Conservation (phyloP, 1,284 basidiomycete species). For the Neolentinus lepideus region DNA sequence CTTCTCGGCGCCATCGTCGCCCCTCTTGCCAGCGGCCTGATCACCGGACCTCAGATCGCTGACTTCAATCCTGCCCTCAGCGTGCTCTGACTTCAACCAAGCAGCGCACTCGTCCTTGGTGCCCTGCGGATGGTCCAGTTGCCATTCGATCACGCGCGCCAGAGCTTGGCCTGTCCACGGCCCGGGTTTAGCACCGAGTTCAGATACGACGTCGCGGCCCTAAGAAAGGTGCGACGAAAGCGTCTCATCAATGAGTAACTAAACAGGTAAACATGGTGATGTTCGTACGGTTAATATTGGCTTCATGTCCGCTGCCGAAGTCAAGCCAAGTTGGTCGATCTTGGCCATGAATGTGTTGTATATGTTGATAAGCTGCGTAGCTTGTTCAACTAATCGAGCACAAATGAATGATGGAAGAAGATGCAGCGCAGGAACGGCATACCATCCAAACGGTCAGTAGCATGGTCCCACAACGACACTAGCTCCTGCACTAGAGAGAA, state of each 20-base stretch:
- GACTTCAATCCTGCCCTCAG: constrained; percentile 30
- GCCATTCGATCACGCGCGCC: constrained; percentile 72
- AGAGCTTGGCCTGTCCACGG: constrained; percentile 63
- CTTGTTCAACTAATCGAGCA: constrained; percentile 39
- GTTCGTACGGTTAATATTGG: constrained; percentile 66
- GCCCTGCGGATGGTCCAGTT: constrained; percentile 65
- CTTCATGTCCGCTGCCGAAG: constrained; percentile 54
- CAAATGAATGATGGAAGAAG: constrained; percentile 1
- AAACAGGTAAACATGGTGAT: not conserved
- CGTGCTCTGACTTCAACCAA: constrained; percentile 59
- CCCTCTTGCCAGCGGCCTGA: not conserved
- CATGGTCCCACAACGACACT: constrained; percentile 43
- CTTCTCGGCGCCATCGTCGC: not conserved
- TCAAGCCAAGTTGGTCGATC: constrained; percentile 58
- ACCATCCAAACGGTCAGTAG: constrained; percentile 43
- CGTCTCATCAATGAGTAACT: not conserved
- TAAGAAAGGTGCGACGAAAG: constrained; percentile 29
- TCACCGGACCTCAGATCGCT: not conserved
- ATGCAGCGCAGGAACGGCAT: constrained; percentile 9
- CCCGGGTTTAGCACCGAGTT: constrained; percentile 56
- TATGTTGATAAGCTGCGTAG: constrained; percentile 38
- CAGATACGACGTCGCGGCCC: constrained; percentile 63
- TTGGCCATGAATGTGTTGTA: constrained; percentile 63
- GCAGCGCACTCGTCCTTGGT: constrained; percentile 58
- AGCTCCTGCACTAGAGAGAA: constrained; percentile 75